Base-by-base conservation (phyloP, 768 basidiomycete species). In the Mycena pura region DNA sequence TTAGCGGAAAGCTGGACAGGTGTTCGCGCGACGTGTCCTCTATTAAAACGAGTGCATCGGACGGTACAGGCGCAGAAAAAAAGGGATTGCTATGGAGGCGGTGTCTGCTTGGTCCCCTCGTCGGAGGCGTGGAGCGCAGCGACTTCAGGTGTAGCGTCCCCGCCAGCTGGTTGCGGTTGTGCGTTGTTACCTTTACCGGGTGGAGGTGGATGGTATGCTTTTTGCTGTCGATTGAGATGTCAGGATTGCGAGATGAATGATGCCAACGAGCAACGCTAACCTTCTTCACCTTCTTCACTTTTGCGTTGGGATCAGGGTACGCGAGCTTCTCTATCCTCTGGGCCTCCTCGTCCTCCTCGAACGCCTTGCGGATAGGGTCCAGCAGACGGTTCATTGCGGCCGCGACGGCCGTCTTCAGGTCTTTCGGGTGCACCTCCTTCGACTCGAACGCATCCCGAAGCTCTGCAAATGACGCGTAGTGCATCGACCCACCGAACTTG, bases 381-480 rank as follows among this genome's bases (percentile, higher is more conserved):
- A 99, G 76, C 40, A 99, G 77, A 24, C 80, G 80, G 69, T 85
- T 82, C 72, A 99, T 88, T 13, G 86, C 89, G 31, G 87, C 85
- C 40, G 84, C 83, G 15, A 96, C 92, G 0, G 86, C 83, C 4
- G 74, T 75, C 81, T 99, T 99, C 71, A 99, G 77, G 74, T 97
- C 97, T 29, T 86, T 89, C 7, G 97, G 97, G 73, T 97, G 95
- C 5, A 99, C 68, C 64, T 85, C 84, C 76, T 87, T 90, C 58
- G 80, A 82, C 28, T 80, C 85, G 71, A 95, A 99, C 52, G 91
- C 93, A 19, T 80, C 79, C 73, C 91, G 81, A 65, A 98, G 71
- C 44, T 84, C 84, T 14, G 82, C 82, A 73, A 86, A 93, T 5
- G 79, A 79, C 34, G 67, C 68, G 79, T 92, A 96, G 74, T 97